These are phyloP conservation scores for Santalum album DNA, from an alignment of 164 flowering plant species.

Conservation along the genomic window DNA sequence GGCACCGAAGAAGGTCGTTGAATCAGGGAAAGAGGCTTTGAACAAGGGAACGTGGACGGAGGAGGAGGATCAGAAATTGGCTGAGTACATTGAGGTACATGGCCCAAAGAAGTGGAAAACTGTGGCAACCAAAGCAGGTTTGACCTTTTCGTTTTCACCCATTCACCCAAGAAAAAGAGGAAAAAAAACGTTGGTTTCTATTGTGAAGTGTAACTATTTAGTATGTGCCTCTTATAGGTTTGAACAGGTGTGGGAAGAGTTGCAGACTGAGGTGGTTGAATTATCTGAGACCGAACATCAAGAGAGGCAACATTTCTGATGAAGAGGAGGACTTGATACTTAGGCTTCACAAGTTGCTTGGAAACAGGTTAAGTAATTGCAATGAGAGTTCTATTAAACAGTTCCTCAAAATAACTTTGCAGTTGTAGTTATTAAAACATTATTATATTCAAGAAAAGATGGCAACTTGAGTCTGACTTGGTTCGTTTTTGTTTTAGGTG, in stretches of 20 bases:
- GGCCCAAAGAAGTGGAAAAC: constrained; percentile 42
- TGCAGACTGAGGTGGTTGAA: constrained; percentile 40
- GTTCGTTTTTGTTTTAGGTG: constrained; percentile 11
- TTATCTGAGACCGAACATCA: constrained; percentile 30
- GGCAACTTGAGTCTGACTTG: too few relatives aligned
- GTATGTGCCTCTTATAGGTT: constrained; percentile 12
- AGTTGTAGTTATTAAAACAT: too few relatives aligned
- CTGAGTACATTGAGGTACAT: constrained; percentile 21
- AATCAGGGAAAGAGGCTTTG: constrained; percentile 10
- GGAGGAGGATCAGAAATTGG: constrained; percentile 29
- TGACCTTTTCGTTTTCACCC: too few relatives aligned
- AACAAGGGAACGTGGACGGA: constrained; percentile 38
- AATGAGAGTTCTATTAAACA: neutral
- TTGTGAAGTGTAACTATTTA: neutral
- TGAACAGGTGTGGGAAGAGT: constrained; percentile 32
- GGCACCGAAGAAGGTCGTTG: constrained; percentile 17
- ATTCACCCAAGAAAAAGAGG: too few relatives aligned
- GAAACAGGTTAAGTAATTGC: constrained; percentile 23
- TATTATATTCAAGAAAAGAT: too few relatives aligned
- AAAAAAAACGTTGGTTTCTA: neutral
- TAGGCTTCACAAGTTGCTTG: constrained; percentile 26
- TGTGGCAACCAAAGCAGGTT: constrained; percentile 29
- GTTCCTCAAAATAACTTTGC: neutral
- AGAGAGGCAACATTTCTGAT: constrained; percentile 32
- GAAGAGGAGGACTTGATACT: constrained; percentile 34